Conservation (phyloP, 345 rosid genomes). For the Lenwebbia sp. region DNA sequence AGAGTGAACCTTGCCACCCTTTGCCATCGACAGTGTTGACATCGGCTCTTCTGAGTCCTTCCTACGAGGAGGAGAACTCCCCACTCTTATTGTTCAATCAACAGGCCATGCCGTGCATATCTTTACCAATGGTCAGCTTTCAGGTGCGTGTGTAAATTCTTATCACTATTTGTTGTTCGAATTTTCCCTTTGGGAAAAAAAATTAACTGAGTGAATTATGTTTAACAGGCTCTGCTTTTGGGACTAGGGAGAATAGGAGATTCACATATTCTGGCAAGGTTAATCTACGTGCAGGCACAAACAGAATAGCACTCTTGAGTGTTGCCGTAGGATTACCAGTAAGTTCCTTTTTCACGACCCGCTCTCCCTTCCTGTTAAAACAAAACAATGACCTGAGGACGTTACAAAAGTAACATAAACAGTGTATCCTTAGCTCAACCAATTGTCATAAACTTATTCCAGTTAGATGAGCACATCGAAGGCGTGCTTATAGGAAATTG, state of each 20-base stretch:
- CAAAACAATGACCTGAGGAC: background rate
- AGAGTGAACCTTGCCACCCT: background rate
- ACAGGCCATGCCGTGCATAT: conserved; percentile 91
- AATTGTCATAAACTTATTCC: background rate
- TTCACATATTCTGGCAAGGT: conserved; percentile 70
- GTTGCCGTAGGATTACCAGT: conserved; percentile 96
- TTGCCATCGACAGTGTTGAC: conserved; percentile 43
- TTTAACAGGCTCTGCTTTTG: conserved; percentile 69
- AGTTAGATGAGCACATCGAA: background rate
- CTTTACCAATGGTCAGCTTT: conserved; percentile 78
- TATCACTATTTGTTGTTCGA: background rate
- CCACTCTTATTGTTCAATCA: conserved; percentile 81
- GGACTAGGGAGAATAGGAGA: conserved; percentile 71
- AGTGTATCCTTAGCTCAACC: background rate
- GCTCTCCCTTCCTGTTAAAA: background rate
- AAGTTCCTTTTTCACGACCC: conserved; percentile 14
- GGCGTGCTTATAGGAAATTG: background rate
- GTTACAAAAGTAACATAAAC: background rate
- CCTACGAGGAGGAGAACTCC: conserved; percentile 84
- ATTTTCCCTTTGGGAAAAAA: background rate
- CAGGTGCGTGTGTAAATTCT: conserved; percentile 39
- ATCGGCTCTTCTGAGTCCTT: conserved; percentile 71
- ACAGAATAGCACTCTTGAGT: conserved; percentile 88
- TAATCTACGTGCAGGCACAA: conserved; percentile 68
- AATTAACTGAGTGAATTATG: background rate